Conservation (phyloP, 1,284 basidiomycete genomes). For the Chondrostereum purpureum region DNA sequence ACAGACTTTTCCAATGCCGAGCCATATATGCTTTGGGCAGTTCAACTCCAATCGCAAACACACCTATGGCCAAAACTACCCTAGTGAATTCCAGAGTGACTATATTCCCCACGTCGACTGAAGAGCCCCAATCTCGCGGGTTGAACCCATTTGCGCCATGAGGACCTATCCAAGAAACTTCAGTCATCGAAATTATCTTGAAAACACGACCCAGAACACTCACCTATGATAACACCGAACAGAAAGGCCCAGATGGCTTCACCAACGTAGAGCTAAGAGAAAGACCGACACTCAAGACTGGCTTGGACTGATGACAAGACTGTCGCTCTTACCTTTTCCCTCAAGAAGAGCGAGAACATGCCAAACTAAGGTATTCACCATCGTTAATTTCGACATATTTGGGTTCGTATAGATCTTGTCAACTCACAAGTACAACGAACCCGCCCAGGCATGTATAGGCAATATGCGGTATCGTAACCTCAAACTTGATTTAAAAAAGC, state of each 20-base stretch:
- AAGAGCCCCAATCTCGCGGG: constrained; percentile 72
- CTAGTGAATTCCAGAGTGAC: constrained; percentile 90
- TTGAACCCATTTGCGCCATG: constrained; percentile 84
- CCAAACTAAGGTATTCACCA: constrained; percentile 75
- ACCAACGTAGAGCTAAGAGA: constrained; percentile 76
- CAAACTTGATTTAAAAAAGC: constrained; percentile 52
- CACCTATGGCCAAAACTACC: constrained; percentile 94
- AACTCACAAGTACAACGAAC: constrained; percentile 69
- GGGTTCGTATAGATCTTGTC: constrained; percentile 2
- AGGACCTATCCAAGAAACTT: constrained; percentile 67
- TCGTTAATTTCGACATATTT: no score
- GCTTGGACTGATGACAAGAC: constrained; percentile 15
- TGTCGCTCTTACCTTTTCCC: constrained; percentile 85
- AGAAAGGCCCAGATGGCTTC: constrained; percentile 95
- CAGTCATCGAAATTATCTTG: constrained; percentile 6
- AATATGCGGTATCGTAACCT: constrained; percentile 64
- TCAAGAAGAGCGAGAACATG: constrained; percentile 90
- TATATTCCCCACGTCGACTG: constrained; percentile 49
- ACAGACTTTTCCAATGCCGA: constrained; percentile 84
- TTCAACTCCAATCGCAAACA: constrained; percentile 97
- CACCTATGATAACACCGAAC: constrained; percentile 88
- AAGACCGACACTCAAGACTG: neutral
- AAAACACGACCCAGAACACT: constrained; percentile 17
- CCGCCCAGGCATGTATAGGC: constrained; percentile 81
- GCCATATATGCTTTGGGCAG: constrained; percentile 90